Base-by-base conservation (phyloP, 495 filamentous ascomycete species). In the Darksidea phi region DNA sequence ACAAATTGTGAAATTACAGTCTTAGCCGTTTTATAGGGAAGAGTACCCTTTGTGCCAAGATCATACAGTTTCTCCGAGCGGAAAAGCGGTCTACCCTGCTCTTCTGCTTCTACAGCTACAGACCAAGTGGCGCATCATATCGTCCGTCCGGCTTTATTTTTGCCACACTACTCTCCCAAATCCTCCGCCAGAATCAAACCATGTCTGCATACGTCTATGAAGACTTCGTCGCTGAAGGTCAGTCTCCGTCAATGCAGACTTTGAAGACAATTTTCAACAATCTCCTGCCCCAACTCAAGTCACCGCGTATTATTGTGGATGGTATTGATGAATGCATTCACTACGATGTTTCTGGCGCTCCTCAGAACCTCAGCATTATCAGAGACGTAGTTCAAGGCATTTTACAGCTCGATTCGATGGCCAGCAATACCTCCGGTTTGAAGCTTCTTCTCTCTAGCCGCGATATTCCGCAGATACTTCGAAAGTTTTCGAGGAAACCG, bases 101-200 rank as follows among this genome's bases (percentile, higher is more conserved):
- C 2, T 59, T 38, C 17, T 50, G 43, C 20, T 59, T 59, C 24
- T 59, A 34, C 47, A 59, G 17, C 43, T 59, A 59, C 42, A n/a
- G n/a, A n/a, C n/a, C n/a, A n/a, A n/a, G n/a, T n/a, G 8, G 15
- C 13, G 13, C 18, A 25, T 38, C 36, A 15, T 7, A 38, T 8
- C 36, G 36, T 7, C 8, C 7, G 7, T 38, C 36, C 36, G 15
- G 8, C 36, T 15, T 7, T 7, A 38, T 38, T 38, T 15, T 38
- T 8, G 15, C 7, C 8, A 8, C 36, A 7, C 36, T 38, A 8
- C 8, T 15, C 36, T 7, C 36, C 8, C 36, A 38, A 15, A 7
- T 38, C 36, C 36, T 38, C 7, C 36, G 36, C 7, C 36, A 38
- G 15, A 7, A 38, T 7, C 15, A 7, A 7, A 18, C 7, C 17